Conservation (phyloP, 1,139 yeast genomes). For the Kodamaea plutei region DNA sequence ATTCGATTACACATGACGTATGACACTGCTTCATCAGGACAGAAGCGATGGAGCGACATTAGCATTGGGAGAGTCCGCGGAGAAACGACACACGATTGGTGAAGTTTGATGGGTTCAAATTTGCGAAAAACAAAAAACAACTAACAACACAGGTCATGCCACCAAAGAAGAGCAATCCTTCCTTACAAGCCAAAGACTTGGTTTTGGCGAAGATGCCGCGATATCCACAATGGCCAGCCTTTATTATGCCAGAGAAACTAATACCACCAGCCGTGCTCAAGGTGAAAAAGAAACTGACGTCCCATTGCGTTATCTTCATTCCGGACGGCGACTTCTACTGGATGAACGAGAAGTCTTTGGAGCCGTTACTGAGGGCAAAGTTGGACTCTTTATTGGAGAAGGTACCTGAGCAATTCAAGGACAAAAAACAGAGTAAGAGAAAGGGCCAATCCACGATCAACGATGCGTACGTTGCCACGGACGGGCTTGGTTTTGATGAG, state of each 20-base stretch:
- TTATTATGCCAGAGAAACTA: conserved; percentile 40
- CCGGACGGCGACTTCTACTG: conserved; percentile 49
- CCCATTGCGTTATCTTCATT: conserved; percentile 43
- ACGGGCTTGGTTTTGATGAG: conserved; percentile 33
- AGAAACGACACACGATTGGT: too few species aligned
- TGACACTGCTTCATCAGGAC: too few species aligned
- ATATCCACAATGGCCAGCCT: conserved; percentile 49
- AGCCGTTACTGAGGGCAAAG: conserved; percentile 27
- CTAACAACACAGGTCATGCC: conserved; percentile 19
- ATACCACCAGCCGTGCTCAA: conserved; percentile 37
- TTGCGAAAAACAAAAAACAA: too few species aligned
- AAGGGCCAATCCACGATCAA: conserved; percentile 30
- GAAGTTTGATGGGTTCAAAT: too few species aligned
- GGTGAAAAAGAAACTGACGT: conserved; percentile 37
- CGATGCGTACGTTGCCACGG: conserved; percentile 41
- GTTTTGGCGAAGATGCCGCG: conserved; percentile 48
- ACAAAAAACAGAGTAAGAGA: conserved; percentile 17
- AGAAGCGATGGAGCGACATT: too few species aligned
- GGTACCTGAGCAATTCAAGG: conserved; percentile 23
- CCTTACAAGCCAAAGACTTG: conserved; percentile 32
- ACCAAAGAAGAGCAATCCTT: conserved; percentile 19
- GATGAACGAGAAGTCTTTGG: conserved; percentile 41
- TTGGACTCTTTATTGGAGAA: conserved; percentile 26
- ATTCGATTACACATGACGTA: too few species aligned
- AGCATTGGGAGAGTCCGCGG: too few species aligned